Evolutionary conservation across 2,329 filamentous ascomycete species (phyloP), one percentile per base, ranked within the genome.

Genomic region (Phialemonium atrogriseum): DNA sequence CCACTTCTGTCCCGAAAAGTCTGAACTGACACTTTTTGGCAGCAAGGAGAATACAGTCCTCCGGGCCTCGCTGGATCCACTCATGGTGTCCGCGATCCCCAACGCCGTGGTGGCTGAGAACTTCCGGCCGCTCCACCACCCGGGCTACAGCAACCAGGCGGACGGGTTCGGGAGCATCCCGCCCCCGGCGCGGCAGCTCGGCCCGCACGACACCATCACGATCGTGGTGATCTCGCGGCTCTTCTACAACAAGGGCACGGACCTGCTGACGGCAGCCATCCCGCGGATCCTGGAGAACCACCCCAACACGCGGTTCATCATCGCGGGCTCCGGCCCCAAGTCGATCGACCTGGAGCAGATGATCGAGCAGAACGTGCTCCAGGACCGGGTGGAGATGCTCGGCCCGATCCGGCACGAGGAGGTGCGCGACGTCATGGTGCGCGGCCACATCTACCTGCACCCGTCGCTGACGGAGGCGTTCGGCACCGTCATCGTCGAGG

Each of bases 1-100:
- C 13, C n/a, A 8, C 16, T 9, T 4, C 16, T 7, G 11, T 4
- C 4, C 7, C 11, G 13, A 3, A 13, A 9, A 7, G 10, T 10
- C 7, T 15, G 4, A n/a, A 22, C 43, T 51, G 30, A 56, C 40
- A 18, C 4, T 13, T 21, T 12, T 3, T 22, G n/a, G 3, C 41
- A 94, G 87, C 64, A 98, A 98, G 56, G 91, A 98, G 56, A 98
- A 98, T 50, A 98, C 91, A 0, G 91, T 96, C 6, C 73, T 98
- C 8, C 75, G 91, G 49, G 91, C 91, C 4, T 94, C 89, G 0
- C 72, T 98, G 2, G 93, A 98, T 49, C 93, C 91, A 2, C 66
- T 94, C 15, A 95, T 95, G 80, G 91, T 98, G 14, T 96, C 89
- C 0, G 91, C 94, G 22, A 96, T 98, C 36, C 91, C 91, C 10